Evolutionary conservation across 495 filamentous ascomycete genomes (phyloP).

Genomic region (Tuber melanosporum): DNA sequence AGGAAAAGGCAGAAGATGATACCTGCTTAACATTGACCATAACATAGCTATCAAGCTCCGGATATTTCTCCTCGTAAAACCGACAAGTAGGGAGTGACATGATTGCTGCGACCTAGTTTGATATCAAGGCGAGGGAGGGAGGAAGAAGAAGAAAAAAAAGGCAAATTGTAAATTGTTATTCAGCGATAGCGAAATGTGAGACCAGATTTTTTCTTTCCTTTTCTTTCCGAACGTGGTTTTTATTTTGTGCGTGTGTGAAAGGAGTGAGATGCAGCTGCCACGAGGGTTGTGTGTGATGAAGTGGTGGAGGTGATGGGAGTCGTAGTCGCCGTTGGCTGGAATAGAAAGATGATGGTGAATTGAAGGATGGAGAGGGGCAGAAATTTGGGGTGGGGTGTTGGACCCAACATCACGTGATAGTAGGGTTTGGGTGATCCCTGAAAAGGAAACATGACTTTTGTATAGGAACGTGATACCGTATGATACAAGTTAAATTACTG

Average conservation of each 20-base stretch:
- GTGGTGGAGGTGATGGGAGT: neutral
- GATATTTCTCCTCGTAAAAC: slow-evolving; percentile 97
- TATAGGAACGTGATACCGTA: neutral
- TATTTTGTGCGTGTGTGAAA: neutral
- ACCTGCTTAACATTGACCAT: slow-evolving; percentile 99
- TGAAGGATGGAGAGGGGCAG: neutral
- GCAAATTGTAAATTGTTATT: neutral
- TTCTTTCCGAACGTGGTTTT: slow-evolving; percentile 10
- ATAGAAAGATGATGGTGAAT: neutral
- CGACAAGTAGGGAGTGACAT: slow-evolving; percentile 99
- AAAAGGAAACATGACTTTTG: neutral
- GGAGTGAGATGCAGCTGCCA: neutral
- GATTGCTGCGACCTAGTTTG: slow-evolving; percentile 7
- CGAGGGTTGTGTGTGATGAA: slow-evolving; percentile 3
- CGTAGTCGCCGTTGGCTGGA: neutral
- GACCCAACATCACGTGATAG: neutral
- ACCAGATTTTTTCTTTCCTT: slow-evolving; percentile 1
- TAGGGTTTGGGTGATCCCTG: neutral
- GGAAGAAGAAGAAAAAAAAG: neutral
- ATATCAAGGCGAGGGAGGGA: neutral
- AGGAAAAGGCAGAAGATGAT: slow-evolving; percentile 23
- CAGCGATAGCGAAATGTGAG: neutral
- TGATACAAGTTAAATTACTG: neutral
- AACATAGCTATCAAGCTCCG: slow-evolving; percentile 97
- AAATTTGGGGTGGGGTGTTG: neutral